phyloP scores from a whole-genome alignment of 495 filamentous ascomycete genomes.

The Neurospora sp. region DNA sequence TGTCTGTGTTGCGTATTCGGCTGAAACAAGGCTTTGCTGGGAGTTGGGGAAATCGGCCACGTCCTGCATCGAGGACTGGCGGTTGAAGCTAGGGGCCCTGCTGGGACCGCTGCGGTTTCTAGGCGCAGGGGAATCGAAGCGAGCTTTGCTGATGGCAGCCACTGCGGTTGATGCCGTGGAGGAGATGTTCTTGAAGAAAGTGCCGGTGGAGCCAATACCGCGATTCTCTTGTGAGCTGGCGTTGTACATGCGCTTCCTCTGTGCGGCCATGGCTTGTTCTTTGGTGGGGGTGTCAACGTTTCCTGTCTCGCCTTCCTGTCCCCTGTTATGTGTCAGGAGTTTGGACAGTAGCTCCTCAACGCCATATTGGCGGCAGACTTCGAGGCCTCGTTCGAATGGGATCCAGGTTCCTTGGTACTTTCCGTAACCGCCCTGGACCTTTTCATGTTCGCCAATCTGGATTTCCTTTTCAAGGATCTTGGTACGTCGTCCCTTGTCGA shows the following conservation, averaged over 20 bases:
- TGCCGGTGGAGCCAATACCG: conserved; percentile 56
- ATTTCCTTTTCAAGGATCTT: conserved; percentile 98
- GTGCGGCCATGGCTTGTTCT: conserved; percentile 97
- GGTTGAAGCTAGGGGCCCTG: conserved; percentile 42
- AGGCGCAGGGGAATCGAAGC: conserved; percentile 78
- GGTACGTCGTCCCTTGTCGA: conserved; percentile 92
- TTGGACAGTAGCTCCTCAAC: conserved; percentile 81
- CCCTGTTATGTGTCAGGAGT: conserved; percentile 82
- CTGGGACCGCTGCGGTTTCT: conserved; percentile 41
- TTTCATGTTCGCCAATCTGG: conserved; percentile 88
- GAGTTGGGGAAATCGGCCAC: conserved; percentile 36
- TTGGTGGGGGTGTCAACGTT: conserved; percentile 90
- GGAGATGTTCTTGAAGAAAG: conserved; percentile 94
- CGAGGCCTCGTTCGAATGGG: conserved; percentile 76
- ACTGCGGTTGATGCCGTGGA: conserved; percentile 84
- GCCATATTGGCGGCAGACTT: conserved; percentile 87
- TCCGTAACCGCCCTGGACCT: conserved; percentile 95
- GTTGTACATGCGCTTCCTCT: conserved; percentile 84
- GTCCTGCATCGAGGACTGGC: conserved; percentile 54
- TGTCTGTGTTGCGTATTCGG: conserved; percentile 20
- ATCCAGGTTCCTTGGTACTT: conserved; percentile 99
- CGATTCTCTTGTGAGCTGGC: conserved; percentile 55
- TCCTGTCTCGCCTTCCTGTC: conserved; percentile 57
- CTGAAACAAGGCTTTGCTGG: conserved; percentile 36
- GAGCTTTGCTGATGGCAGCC: conserved; percentile 88